Conservation (phyloP, 228 moss, liverwort and hornwort species). For the Sphagnum magellanicum region DNA sequence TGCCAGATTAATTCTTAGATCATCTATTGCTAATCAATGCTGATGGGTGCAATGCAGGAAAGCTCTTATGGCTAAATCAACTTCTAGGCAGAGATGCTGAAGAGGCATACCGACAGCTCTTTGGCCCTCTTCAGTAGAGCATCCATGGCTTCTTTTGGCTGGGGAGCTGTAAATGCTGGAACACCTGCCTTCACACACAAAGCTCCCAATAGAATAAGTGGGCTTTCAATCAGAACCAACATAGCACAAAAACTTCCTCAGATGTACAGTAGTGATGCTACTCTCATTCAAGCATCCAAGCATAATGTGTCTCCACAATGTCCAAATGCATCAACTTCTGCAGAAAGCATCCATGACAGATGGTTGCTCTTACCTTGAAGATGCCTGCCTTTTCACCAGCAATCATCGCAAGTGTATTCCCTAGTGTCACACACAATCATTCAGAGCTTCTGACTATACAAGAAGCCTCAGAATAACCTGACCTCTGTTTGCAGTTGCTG, state of each 20-base stretch:
- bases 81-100: not conserved
- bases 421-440: conserved; percentile 26
- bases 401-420: conserved; percentile 74
- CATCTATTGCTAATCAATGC: not conserved
- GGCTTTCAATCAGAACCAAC: conserved; percentile 10
- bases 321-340: not conserved
- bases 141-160: conserved; percentile 83
- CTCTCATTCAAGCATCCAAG: too few species aligned
- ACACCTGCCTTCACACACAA: conserved; percentile 75
- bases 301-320: not conserved
- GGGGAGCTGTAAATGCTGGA: conserved; percentile 92
- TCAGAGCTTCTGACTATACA: conserved; percentile 3
- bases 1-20: not conserved
- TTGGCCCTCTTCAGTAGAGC: conserved; percentile 61
- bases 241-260: not conserved
- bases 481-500: too few species aligned
- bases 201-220: conserved; percentile 12
- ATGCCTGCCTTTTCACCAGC: conserved; percentile 96
- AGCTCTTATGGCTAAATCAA: not conserved
- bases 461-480: too few species aligned
- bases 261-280: too few species aligned
- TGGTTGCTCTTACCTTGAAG: conserved; percentile 64
- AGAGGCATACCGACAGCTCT: conserved; percentile 51
- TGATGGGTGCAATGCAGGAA: not conserved
- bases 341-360: not conserved